These are phyloP conservation scores for Eucalyptus coolabah DNA, from an alignment of 345 rosid genomes.

Conservation along the genomic window DNA sequence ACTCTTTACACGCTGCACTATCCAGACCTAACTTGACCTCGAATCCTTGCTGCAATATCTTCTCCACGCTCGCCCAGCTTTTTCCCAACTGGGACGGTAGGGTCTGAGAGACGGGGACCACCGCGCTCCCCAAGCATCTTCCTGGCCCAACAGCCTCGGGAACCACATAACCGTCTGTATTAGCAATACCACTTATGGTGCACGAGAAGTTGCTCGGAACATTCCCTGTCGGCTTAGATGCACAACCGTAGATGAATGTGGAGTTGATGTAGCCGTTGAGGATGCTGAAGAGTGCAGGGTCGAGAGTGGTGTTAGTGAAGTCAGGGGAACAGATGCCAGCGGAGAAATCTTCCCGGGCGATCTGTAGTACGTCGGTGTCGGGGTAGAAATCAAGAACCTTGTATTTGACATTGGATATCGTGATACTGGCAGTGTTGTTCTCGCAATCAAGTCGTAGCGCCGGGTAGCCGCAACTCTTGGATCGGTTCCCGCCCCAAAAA, in stretches of 20 bases:
- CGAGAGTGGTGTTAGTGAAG: slow-evolving; percentile 3
- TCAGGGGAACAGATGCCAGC: not conserved
- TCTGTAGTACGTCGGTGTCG: not conserved
- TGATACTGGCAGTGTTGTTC: not conserved
- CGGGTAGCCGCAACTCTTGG: slow-evolving; percentile 6
- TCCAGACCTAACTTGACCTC: not conserved
- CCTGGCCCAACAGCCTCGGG: not conserved
- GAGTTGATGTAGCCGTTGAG: not conserved
- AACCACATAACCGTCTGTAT: not conserved
- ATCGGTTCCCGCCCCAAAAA: slow-evolving; percentile 14
- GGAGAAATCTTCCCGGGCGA: slow-evolving; percentile 5
- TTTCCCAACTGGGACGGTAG: not conserved
- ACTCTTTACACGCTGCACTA: not conserved
- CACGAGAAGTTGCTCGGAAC: not conserved
- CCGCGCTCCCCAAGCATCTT: not conserved
- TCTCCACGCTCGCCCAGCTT: not conserved
- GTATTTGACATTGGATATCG: not conserved
- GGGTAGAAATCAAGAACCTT: not conserved
- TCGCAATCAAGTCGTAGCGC: slow-evolving; percentile 5
- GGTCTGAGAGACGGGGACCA: not conserved
- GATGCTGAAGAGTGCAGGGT: not conserved
- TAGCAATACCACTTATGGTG: not conserved
- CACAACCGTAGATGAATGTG: slow-evolving; percentile 9
- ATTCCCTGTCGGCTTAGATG: not conserved
- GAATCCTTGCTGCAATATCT: not conserved